Conservation (phyloP, 2,329 filamentous ascomycete genomes). For the Exophiala aquamarina region DNA sequence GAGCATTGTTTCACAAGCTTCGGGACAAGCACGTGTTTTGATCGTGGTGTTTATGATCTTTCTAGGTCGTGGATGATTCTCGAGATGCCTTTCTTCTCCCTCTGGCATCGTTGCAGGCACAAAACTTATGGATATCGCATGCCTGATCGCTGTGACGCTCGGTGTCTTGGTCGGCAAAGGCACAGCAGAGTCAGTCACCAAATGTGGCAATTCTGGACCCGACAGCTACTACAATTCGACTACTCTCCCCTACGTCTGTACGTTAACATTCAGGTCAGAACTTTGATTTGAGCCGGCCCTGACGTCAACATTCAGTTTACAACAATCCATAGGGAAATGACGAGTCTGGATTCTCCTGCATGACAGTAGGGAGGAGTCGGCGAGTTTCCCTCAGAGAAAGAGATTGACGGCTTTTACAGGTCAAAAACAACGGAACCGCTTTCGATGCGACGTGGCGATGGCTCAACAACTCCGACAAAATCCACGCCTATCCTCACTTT, state of each 20-base stretch:
- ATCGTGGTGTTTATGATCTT: too few species aligned
- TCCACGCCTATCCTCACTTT: slow-evolving; percentile 13
- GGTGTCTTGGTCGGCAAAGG: not conserved
- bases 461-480: slow-evolving; percentile 4
- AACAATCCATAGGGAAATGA: slow-evolving; percentile 10
- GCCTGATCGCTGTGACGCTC: too few species aligned
- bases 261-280: not conserved
- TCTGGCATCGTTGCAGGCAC: too few species aligned
- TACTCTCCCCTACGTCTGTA: slow-evolving; percentile 16
- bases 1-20: too few species aligned
- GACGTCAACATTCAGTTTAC: slow-evolving; percentile 1
- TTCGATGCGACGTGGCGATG: slow-evolving; percentile 13
- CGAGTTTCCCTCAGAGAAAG: not conserved
- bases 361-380: not conserved
- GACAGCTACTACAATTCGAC: slow-evolving; percentile 7
- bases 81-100: too few species aligned
- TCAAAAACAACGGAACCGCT: slow-evolving; percentile 12
- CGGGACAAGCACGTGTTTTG: too few species aligned
- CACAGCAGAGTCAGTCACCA: slow-evolving; percentile 4
- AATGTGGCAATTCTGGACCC: slow-evolving; percentile 1
- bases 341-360: slow-evolving; percentile 5
- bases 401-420: not conserved
- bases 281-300: not conserved
- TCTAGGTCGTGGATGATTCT: too few species aligned
- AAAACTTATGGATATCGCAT: too few species aligned